A percentile compares a stretch with the other conserved stretches of the same genome.
Evolutionary conservation across 1,284 basidiomycete species (phyloP).

Genomic region (Melampsora medusae): DNA sequence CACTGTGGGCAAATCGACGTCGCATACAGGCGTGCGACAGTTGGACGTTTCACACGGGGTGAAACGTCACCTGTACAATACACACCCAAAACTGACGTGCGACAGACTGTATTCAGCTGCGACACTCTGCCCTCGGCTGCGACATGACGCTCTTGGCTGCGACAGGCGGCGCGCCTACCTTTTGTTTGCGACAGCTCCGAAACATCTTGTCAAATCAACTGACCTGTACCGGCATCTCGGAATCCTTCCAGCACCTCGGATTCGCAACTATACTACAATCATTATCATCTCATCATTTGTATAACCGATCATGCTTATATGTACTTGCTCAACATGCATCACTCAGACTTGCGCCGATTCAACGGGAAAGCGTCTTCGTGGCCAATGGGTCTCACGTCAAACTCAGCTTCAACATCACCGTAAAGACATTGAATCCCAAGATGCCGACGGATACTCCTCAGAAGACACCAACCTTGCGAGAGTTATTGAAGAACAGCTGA

Average conservation of each 20-base stretch:
- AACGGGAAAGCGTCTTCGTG: slow-evolving; percentile 6
- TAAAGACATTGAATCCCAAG: background rate
- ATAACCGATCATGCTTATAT: background rate
- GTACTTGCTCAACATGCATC: slow-evolving; percentile 1
- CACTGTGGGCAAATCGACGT: background rate
- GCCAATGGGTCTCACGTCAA: background rate
- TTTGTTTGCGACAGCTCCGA: background rate
- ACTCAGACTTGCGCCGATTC: background rate
- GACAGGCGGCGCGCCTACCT: background rate
- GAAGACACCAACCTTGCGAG: background rate
- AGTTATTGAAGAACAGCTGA: slow-evolving; percentile 4
- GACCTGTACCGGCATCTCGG: background rate
- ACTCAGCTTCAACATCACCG: background rate
- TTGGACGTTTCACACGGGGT: background rate
- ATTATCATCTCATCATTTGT: background rate
- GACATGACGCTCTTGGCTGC: background rate
- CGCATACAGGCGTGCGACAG: background rate
- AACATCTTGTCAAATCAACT: background rate
- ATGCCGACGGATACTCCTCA: background rate
- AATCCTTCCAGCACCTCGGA: background rate
- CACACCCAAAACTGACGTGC: background rate
- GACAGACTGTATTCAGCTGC: background rate
- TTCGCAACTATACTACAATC: background rate
- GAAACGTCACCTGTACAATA: slow-evolving; percentile 1
- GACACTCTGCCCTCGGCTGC: background rate